Base-by-base conservation (phyloP, 371 early-diverging fungal species). In the Mortierella sp. region DNA sequence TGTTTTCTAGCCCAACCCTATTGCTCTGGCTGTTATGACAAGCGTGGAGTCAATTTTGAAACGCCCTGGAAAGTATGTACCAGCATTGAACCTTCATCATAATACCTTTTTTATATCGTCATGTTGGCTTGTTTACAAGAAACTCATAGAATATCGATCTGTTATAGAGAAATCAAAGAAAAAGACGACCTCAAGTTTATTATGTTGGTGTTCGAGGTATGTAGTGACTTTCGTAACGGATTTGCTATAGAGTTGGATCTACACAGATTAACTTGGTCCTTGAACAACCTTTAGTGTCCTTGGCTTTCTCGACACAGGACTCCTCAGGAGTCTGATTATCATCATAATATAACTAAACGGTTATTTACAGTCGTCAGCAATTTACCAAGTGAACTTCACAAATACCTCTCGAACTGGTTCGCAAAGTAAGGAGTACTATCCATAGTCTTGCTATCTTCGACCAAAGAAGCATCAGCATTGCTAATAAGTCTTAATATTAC, bases 191-290 rank as follows among this genome's bases (percentile, higher is more conserved):
- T 96, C 32, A 87, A 91, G 37, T 95, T 94, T 64, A 83, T 96
- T 26, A 80, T 96, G 61, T 93, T 96, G 26, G 85, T 97, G 35
- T 76, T 97, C 1, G 96, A 97, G 88, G 94, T 94, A 80, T 54
- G 61, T 37, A 10, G 26, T 26, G 47, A 35, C 29, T 53, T 19
- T 23, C 32, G 5, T 42, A 26, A 12, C n/a, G 10, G 6, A 17
- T 22, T 34, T 17, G 5, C 32, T 57, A n/a, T 32, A 17, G 13
- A 15, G 32, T 32, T 23, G 8, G 19, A 32, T 12, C 31, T n/a
- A 42, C 12, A 35, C 42, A 42, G 23, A 62, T 9, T 42, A 28
- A 28, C 26, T 7, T 17, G 23, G n/a, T 17, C 4, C 15, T 19
- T 45, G 37, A 15, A 8, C 17, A 17, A 28, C 28, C 5, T 35